These are phyloP conservation scores for Scutellaria baicalensis DNA, from an alignment of 257 asterid genomes.

Conservation along the genomic window DNA sequence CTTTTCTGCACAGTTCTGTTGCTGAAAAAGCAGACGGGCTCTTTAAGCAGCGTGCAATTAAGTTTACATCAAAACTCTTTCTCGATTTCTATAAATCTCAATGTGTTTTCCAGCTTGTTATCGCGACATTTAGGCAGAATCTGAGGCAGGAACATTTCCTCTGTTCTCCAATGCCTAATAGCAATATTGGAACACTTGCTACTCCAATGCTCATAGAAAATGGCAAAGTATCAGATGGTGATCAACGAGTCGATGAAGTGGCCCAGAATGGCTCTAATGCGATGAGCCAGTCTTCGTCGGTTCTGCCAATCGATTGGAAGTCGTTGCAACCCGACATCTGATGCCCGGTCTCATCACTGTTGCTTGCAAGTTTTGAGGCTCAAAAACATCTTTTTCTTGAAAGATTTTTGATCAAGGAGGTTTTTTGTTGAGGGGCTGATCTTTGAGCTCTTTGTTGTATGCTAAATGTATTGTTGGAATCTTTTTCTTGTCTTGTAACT, in stretches of 20 bases:
- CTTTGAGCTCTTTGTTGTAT: too few species aligned
- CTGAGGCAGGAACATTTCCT: not conserved
- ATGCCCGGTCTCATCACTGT: not conserved
- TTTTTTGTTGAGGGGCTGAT: not conserved
- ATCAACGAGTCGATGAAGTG: not conserved
- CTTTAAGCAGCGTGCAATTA: too few species aligned
- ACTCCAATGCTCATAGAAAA: not conserved
- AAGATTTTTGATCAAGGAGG: not conserved
- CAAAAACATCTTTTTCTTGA: too few species aligned
- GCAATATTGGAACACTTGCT: not conserved
- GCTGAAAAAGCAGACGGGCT: too few species aligned
- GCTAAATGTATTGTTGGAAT: too few species aligned
- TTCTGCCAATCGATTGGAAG: not conserved
- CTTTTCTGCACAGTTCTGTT: too few species aligned
- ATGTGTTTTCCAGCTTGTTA: conserved; percentile 9
- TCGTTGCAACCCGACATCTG: not conserved
- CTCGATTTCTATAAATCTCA: too few species aligned
- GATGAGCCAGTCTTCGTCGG: not conserved
- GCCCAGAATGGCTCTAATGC: not conserved
- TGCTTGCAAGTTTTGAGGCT: not conserved
- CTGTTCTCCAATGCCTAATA: not conserved
- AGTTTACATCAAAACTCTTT: too few species aligned
- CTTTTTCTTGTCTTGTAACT: too few species aligned
- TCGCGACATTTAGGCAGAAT: conserved; percentile 21
- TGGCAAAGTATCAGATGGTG: not conserved